Evolutionary conservation across 345 rosid genomes (phyloP), one percentile per base, ranked within the genome.

Genomic region (Hibiscus syriacus): DNA sequence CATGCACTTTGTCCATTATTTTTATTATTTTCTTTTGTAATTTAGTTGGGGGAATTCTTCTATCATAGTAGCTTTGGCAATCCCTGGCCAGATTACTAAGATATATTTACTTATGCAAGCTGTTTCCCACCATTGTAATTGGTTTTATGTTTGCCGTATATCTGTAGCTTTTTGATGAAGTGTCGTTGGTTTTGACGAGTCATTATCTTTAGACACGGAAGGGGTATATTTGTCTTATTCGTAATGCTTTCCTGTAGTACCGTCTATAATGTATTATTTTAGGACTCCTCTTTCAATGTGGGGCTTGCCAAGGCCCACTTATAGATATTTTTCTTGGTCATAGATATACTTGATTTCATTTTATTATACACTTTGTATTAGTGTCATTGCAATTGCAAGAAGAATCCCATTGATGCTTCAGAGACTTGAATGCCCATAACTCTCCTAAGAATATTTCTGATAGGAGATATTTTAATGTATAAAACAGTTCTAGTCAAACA

Each of bases 1-100:
- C 85, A 83, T 84, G 90, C 74, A 66, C 64, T 67, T 38, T 72
- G 63, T 55, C 64, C 74, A 4, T 8, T 26, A 41, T 43, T 53
- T 52, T 43, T 49, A 4, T 8, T 26, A 41, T 43, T 53, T 45
- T 4, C 54, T 45, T 74, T 77, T 41, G 32, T 32, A 69, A 23
- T 55, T 39, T 49, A 26, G 17, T 12, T 6, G 7, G 6, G 8
- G 25, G 80, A 57, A 62, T 64, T 70, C 14, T 66, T 50, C 55
- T 66, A 2, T 11, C 22, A 3, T 36, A 27, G 39, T 9, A 60
- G 36, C 53, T 32, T 16, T 66, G 26, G 22, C 32, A 53, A 22
- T 17, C 53, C 3, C 3, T 54, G 23, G 49, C 70, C 38, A 34
- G 50, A 39, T n/a, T 39, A 58, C 14, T 45, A 34, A 59, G 57